Base-by-base conservation (phyloP, 805 yeast genomes). In the Brettanomyces nanus region DNA sequence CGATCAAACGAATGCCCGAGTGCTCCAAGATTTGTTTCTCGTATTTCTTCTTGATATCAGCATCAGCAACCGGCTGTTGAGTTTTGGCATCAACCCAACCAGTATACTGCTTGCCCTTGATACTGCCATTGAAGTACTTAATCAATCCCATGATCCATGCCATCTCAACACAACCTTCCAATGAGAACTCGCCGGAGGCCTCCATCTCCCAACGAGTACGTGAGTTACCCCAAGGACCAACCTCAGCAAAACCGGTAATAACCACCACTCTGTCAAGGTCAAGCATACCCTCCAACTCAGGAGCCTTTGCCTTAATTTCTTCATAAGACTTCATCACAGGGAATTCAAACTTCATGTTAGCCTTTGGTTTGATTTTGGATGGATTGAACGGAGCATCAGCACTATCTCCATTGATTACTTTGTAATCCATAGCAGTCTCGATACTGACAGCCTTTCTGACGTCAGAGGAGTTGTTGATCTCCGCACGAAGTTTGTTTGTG, bases 141-240 rank as follows among this genome's bases (percentile, higher is more conserved):
- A 92, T 89, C 59, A 84, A 75, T 50, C 97, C 97, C 97, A 92
- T 92, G 53, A 92, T 89, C 97, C 97, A 92, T 35, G 99, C 97
- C 95, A 92, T 89, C 69, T 92, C 98, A 58, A 92, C 82, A 58
- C 96, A 83, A 57, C 98, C 98, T 67, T 92, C 98, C 52, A 92
- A 69, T 7, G 97, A 89, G 66, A 92, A 92, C 58, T 84, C 86
- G 55, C 98, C 98, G 44, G 62, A 50, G 33, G 97, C 85, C 69
- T 92, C 98, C 95, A 92, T 92, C 66, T 92, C 97, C 98, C 98
- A 92, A 73, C 98, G 79, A 40, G 98, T 92, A 75, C 97, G 84
- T 28, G 98, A 68, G 62, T 89, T 87, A 76, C 98, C 98, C 95
- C 97, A 94, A 56, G 98, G 98, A 59, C 97, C 94, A 51, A 92